phyloP scores from a whole-genome alignment of 768 basidiomycete species.

The Exsudoporus frostii region DNA sequence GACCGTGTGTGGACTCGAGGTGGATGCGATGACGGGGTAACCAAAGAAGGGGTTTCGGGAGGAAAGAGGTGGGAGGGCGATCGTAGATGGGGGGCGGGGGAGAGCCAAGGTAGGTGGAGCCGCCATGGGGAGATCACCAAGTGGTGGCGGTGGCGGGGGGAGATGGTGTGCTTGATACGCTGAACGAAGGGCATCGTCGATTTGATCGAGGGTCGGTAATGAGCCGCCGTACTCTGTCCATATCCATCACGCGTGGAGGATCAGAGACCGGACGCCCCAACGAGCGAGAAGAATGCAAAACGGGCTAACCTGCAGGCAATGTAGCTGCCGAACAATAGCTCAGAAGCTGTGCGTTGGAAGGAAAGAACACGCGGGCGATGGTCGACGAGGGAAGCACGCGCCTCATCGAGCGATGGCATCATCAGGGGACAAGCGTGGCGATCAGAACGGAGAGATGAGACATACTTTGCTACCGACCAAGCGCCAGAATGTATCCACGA shows the following conservation, averaged over 20 bases:
- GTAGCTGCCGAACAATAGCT: constrained; percentile 48
- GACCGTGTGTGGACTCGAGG: constrained; percentile 38
- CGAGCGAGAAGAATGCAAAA: background rate
- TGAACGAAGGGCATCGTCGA: constrained; percentile 47
- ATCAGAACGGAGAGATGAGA: constrained; percentile 17
- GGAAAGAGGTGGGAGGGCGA: constrained; percentile 51
- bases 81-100: constrained; percentile 8
- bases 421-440: background rate
- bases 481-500: constrained; percentile 70
- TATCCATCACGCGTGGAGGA: constrained; percentile 19
- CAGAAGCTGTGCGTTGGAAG: constrained; percentile 52
- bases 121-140: background rate
- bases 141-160: constrained; percentile 4
- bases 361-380: constrained; percentile 64
- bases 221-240: constrained; percentile 65
- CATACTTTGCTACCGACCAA: constrained; percentile 65
- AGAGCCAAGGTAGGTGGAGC: background rate
- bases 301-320: constrained; percentile 48
- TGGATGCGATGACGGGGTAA: constrained; percentile 48
- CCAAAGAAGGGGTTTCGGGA: constrained; percentile 72
- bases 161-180: constrained; percentile 2
- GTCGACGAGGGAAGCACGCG: constrained; percentile 59
- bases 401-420: constrained; percentile 34
- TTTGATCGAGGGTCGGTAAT: constrained; percentile 47
- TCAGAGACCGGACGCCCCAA: constrained; percentile 1